Evolutionary conservation across 345 rosid genomes (phyloP).

Genomic region (Sisymbrium irio): DNA sequence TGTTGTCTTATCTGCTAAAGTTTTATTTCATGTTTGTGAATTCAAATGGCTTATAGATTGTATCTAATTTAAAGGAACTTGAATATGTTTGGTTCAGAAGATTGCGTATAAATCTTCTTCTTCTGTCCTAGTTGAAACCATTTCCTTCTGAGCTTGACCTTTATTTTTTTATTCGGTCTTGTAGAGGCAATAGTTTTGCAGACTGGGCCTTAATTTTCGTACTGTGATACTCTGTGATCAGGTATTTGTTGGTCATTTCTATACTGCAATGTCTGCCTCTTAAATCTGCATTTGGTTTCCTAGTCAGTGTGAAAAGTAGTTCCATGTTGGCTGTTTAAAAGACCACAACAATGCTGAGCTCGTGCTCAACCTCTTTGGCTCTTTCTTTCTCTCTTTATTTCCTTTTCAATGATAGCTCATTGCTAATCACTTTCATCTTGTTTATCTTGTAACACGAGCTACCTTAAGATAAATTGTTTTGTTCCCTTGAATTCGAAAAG

Average conservation of each 20-base stretch:
- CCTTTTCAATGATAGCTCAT: background rate
- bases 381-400: conserved; percentile 5
- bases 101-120: background rate
- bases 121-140: background rate
- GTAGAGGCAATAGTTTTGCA: conserved; percentile 70
- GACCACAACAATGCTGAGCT: conserved; percentile 74
- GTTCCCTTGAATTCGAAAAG: conserved; percentile 54
- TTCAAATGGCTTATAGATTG: background rate
- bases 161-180: conserved; percentile 18
- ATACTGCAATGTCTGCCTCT: background rate
- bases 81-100: conserved; percentile 14
- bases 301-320: conserved; percentile 86
- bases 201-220: conserved; percentile 67
- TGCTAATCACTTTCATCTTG: background rate
- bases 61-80: background rate
- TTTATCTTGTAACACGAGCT: conserved; percentile 53
- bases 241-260: conserved; percentile 42
- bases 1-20: background rate
- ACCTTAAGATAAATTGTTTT: conserved; percentile 89
- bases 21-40: background rate
- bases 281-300: conserved; percentile 7
- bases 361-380: conserved; percentile 24
- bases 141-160: conserved; percentile 11
- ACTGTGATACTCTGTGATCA: conserved; percentile 94
- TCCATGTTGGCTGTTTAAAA: conserved; percentile 89